These are phyloP conservation scores for Trichosporon sp. DNA, from an alignment of 1,284 basidiomycete genomes.

Conservation along the genomic window DNA sequence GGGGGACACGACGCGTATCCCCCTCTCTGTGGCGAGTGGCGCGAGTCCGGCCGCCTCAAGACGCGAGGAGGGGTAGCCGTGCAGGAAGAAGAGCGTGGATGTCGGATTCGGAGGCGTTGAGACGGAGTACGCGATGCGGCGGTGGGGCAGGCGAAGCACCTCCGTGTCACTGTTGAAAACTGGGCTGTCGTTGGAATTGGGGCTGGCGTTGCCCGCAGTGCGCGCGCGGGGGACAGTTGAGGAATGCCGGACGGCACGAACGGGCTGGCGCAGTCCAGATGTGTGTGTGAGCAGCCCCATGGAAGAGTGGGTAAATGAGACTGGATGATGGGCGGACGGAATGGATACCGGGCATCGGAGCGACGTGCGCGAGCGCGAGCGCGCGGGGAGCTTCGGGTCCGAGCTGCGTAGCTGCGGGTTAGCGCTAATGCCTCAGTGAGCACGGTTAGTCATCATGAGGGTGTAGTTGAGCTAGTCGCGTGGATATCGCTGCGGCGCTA, in stretches of 20 bases:
- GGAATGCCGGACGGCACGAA: background rate
- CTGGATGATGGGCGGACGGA: background rate
- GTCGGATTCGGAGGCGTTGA: background rate
- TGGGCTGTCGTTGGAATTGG: no score
- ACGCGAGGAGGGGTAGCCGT: slow-evolving; percentile 30
- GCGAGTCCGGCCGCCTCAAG: slow-evolving; percentile 20
- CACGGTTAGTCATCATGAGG: background rate
- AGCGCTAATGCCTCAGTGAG: background rate
- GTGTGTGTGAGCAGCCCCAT: background rate
- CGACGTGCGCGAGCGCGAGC: no score
- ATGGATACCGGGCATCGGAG: background rate
- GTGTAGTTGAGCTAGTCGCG: background rate
- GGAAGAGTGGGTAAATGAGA: background rate
- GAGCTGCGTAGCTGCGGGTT: background rate
- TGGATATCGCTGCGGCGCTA: background rate
- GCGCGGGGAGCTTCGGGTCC: background rate
- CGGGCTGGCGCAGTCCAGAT: background rate
- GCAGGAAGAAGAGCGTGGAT: slow-evolving; percentile 24
- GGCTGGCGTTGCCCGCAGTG: background rate
- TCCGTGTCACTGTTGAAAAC: background rate
- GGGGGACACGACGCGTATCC: slow-evolving; percentile 23
- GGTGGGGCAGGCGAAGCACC: background rate
- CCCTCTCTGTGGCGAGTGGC: background rate
- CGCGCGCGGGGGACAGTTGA: background rate
- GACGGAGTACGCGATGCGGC: background rate